phyloP scores from a whole-genome alignment of 371 early-diverging fungal species.

The Mortierella sp. region DNA sequence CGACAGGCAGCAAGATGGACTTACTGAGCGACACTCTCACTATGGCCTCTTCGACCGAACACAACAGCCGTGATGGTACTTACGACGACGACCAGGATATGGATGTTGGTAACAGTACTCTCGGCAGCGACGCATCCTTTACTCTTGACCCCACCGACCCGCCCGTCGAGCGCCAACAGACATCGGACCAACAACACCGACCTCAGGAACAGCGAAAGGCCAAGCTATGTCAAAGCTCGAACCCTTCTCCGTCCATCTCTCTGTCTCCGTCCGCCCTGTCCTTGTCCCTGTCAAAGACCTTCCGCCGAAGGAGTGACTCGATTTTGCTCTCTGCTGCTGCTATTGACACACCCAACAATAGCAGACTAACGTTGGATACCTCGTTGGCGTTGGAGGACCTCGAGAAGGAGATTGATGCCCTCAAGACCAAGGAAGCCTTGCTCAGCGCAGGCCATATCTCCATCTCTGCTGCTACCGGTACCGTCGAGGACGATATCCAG shows the following conservation, averaged over 20 bases:
- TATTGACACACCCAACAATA: background rate
- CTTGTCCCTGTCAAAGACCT: background rate
- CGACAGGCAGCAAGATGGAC: background rate
- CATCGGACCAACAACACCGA: background rate
- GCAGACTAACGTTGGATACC: constrained; percentile 10
- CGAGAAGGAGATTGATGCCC: constrained; percentile 15
- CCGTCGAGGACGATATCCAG: background rate
- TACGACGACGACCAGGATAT: background rate
- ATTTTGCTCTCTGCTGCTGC: background rate
- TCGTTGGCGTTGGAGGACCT: constrained; percentile 2
- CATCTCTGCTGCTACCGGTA: background rate
- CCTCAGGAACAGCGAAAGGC: background rate
- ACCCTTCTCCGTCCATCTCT: background rate
- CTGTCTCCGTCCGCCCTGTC: background rate
- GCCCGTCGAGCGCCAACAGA: background rate
- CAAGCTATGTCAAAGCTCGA: background rate
- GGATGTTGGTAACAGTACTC: background rate
- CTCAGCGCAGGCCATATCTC: background rate
- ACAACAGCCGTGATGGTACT: background rate
- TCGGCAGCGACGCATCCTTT: background rate
- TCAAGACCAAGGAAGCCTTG: constrained; percentile 9
- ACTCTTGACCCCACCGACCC: background rate
- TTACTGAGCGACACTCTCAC: background rate
- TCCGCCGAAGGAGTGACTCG: background rate
- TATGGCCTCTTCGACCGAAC: no score